Evolutionary conservation across 2,329 filamentous ascomycete species (phyloP), one percentile per base, ranked within the genome.

Genomic region (Pyricularia sp.): DNA sequence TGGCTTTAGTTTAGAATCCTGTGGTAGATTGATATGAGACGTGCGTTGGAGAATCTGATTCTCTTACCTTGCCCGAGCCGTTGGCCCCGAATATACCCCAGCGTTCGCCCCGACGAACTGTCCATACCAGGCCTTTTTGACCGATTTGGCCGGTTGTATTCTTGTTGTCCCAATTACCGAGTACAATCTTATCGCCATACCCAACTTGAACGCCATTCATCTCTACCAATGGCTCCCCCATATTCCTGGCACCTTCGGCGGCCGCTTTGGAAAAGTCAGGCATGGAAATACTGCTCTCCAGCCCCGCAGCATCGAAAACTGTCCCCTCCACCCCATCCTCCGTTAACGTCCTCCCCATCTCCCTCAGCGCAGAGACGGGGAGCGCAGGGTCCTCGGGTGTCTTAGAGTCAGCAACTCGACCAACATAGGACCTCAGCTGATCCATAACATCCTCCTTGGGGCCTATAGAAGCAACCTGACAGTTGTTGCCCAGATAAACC

Each of bases 81-180:
- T 99, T 97, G 35, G 93, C 89, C 0, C 94, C 94, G 72, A 99
- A 94, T 22, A 97, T 84, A 3, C 90, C 93, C 89, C 92, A 96
- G 67, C 93, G 86, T 73, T 97, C 87, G 28, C 93, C 93, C 63
- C 88, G 84, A 53, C 86, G 84, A 28, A 97, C 87, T 0, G 83
- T 90, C 91, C 94, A 97, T 72, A 88, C 82, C 6, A 97, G 78
- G 0, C 93, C 93, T 1, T 82, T 74, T 66, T 78, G 77, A 22
- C 76, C 69, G 24, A 8, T 16, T 57, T 26, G 22, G 28, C 55
- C 31, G 10, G 44, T 22, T 26, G 44, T 33, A 26, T 13, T 40
- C n/a, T 80, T 71, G 73, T 91, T 84, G 16, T 79, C 78, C 92
- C 92, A 97, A 72, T 89, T 88, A 3, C 93, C 93, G 0, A 99